Evolutionary conservation across 2,329 filamentous ascomycete species (phyloP), one percentile per base, ranked within the genome.

Genomic region (Ophiostoma piceae): DNA sequence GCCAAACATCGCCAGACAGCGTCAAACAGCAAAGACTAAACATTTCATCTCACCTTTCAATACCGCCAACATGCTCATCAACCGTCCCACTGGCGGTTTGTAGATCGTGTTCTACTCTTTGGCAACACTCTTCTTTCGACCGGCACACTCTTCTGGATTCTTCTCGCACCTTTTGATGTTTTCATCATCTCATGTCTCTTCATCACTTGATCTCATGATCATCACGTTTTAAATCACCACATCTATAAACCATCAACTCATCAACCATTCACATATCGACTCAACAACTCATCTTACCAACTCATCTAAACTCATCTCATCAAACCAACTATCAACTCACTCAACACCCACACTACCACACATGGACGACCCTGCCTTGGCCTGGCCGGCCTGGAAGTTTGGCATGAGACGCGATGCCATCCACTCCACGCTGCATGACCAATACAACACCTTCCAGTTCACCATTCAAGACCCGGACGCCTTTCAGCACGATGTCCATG

Each of bases 341-440:
- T 32, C 26, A 22, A 32, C 65, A 9, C 29, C 26, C 29, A 26
- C 66, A 19, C 26, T 14, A 19, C 29, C 29, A 37, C 60, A 11
- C 26, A 87, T 88, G 85, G 84, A 87, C 78, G 85, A 87, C 70
- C 81, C 80, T 41, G 80, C 77, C 73, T 80, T 78, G 76, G 79
- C 81, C 74, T 88, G 85, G 85, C 85, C 85, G 62, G 82, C 83
- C 74, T 88, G 85, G 85, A 87, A 87, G 77, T 88, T 87, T 80
- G 85, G 84, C 75, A 82, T 87, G 82, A 86, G 85, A 81, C 82
- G 82, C 76, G 82, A 83, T 70, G 85, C 87, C 75, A 83, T 87
- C 77, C 83, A 83, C 76, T 84, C 83, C 68, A 84, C 82, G 68
- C 82, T 88, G 14, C 84, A 87, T 74, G 83, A 86, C 73, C 82